These are phyloP conservation scores for Pythium sp. DNA, from an alignment of 352 stramenopile species.

Conservation along the genomic window DNA sequence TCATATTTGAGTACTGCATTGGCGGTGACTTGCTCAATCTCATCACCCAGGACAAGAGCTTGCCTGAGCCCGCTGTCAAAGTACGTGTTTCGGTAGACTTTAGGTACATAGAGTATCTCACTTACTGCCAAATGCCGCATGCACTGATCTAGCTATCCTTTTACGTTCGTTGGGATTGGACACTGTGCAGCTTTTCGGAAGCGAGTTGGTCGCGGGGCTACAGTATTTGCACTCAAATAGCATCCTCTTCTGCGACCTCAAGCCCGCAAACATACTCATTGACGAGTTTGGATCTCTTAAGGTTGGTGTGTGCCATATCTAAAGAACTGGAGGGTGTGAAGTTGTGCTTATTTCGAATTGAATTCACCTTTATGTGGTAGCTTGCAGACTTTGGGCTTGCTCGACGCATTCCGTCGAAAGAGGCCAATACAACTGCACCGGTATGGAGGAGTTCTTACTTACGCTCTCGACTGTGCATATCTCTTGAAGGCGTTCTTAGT, in stretches of 20 bases:
- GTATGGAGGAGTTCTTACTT: slow-evolving; percentile 24
- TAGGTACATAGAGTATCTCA: background rate
- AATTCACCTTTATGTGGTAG: slow-evolving; percentile 22
- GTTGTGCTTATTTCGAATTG: background rate
- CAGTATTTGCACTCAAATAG: slow-evolving; percentile 89
- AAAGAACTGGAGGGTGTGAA: background rate
- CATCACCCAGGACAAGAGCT: slow-evolving; percentile 82
- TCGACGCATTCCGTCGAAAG: slow-evolving; percentile 68
- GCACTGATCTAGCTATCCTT: background rate
- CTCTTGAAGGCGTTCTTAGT: background rate
- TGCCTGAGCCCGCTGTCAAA: slow-evolving; percentile 79
- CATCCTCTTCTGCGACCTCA: slow-evolving; percentile 91
- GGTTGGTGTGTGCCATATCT: slow-evolving; percentile 18
- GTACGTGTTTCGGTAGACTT: slow-evolving; percentile 22
- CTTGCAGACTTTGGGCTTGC: slow-evolving; percentile 89
- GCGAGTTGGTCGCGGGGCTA: slow-evolving; percentile 70
- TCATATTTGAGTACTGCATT: slow-evolving; percentile 94
- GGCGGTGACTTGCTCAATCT: slow-evolving; percentile 89
- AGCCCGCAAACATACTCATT: slow-evolving; percentile 89
- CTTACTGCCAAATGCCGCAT: background rate
- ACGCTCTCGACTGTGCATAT: background rate
- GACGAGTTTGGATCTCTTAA: slow-evolving; percentile 93
- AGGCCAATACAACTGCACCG: slow-evolving; percentile 24
- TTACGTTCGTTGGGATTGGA: background rate
- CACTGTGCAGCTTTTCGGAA: slow-evolving; percentile 50